phyloP scores from a whole-genome alignment of 176 grass and related monocot genomes.

The Eremochloa ophiuroides region DNA sequence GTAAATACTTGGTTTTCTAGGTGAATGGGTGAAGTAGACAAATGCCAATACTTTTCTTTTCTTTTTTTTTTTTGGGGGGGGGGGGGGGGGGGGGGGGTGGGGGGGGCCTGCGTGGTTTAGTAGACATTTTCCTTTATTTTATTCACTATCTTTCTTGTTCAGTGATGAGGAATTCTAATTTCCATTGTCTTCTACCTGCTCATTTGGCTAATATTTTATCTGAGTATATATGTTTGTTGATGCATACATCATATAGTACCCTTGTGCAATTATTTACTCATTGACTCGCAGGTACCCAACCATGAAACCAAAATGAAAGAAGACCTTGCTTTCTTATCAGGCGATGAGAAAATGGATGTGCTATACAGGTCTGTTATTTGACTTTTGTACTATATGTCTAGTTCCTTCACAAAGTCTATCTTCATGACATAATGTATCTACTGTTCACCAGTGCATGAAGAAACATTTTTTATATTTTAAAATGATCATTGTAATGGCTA shows the following conservation, averaged over 20 bases:
- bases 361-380: conserved; percentile 60
- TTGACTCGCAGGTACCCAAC: conserved; percentile 24
- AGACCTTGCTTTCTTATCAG: conserved; percentile 48
- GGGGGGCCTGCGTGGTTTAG: no score
- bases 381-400: neutral
- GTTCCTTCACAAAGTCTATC: conserved; percentile 2
- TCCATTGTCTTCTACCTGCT: neutral
- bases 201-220: neutral
- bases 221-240: neutral
- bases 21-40: no score
- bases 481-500: neutral
- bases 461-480: neutral
- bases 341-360: conserved; percentile 65
- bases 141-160: neutral
- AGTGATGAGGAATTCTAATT: neutral
- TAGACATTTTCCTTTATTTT: neutral
- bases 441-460: neutral
- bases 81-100: no score
- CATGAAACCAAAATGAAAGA: conserved; percentile 44
- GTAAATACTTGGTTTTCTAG: no score
- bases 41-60: no score
- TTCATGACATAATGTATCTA: neutral
- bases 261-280: conserved; percentile 14
- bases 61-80: no score
- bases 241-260: neutral